Evolutionary conservation across 2,329 filamentous ascomycete species (phyloP).

Genomic region (Xylaria digitata): DNA sequence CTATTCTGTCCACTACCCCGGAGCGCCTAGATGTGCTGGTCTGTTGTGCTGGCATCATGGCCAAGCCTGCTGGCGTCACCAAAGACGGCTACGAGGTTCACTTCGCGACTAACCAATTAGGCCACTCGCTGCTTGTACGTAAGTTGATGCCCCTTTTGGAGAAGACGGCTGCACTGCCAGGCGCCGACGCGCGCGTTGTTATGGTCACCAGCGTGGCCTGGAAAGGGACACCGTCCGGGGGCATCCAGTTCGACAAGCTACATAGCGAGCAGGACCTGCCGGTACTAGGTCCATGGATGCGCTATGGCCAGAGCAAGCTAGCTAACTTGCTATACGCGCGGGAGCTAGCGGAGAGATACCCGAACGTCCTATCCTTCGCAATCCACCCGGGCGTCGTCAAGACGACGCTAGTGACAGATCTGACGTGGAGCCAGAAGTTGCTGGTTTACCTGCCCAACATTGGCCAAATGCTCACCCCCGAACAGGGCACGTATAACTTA

Average conservation of each 20-base stretch:
- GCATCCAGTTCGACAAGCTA: not conserved
- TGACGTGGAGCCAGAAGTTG: not conserved
- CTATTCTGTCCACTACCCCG: too few relatives aligned
- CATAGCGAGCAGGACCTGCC: not conserved
- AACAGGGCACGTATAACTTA: not conserved
- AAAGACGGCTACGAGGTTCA: not conserved
- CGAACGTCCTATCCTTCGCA: not conserved
- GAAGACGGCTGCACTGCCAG: not conserved
- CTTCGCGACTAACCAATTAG: not conserved
- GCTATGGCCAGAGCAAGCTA: not conserved
- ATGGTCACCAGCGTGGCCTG: not conserved
- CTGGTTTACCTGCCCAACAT: not conserved
- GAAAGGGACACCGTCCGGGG: not conserved
- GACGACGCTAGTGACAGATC: not conserved
- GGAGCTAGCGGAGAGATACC: not conserved
- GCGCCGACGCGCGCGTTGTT: not conserved
- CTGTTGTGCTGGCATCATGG: not conserved
- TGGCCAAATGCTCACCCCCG: not conserved
- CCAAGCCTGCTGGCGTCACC: not conserved
- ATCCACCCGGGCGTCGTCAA: not conserved
- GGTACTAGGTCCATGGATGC: not conserved
- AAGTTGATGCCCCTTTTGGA: not conserved
- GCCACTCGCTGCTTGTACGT: not conserved
- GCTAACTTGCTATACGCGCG: not conserved
- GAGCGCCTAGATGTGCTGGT: too few relatives aligned